A percentile compares a stretch with the other conserved stretches of the same genome.
These are phyloP conservation scores for Trapa incisa DNA, from an alignment of 345 rosid genomes.

Conservation along the genomic window DNA sequence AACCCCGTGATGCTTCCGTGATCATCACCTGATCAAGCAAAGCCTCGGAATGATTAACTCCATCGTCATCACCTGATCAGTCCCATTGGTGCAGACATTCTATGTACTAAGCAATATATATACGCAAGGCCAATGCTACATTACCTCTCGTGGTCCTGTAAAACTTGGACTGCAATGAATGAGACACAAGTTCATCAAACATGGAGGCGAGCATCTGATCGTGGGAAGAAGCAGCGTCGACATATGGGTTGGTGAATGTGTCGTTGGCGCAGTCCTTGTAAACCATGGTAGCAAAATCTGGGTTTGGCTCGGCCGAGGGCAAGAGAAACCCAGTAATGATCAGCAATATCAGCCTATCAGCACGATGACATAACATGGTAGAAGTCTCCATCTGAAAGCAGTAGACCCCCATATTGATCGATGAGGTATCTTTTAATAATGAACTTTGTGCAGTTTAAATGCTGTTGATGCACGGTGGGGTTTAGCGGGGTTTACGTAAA, in stretches of 20 bases:
- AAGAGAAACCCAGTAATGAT: slow-evolving; percentile 12
- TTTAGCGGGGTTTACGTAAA: background rate
- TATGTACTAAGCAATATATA: too few relatives aligned
- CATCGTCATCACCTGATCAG: too few relatives aligned
- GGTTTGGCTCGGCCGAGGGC: slow-evolving; percentile 9
- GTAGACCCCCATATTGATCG: background rate
- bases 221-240: slow-evolving; percentile 10
- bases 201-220: slow-evolving; percentile 29
- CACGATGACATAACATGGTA: background rate
- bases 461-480: background rate
- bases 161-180: slow-evolving; percentile 40
- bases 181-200: slow-evolving; percentile 29
- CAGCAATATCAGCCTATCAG: slow-evolving; percentile 10
- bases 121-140: background rate
- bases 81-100: too few relatives aligned
- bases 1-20: slow-evolving; percentile 38
- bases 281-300: slow-evolving; percentile 35
- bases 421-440: background rate
- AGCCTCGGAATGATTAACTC: too few relatives aligned
- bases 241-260: slow-evolving; percentile 9
- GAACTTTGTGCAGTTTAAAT: background rate
- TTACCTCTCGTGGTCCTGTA: slow-evolving; percentile 36
- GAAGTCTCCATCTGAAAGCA: background rate
- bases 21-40: background rate
- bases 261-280: slow-evolving; percentile 37